Percentiles rank a stretch among this genome's conserved stretches.
Evolutionary conservation across 164 flowering plant species (phyloP).

Genomic region (Taxillus chinensis): DNA sequence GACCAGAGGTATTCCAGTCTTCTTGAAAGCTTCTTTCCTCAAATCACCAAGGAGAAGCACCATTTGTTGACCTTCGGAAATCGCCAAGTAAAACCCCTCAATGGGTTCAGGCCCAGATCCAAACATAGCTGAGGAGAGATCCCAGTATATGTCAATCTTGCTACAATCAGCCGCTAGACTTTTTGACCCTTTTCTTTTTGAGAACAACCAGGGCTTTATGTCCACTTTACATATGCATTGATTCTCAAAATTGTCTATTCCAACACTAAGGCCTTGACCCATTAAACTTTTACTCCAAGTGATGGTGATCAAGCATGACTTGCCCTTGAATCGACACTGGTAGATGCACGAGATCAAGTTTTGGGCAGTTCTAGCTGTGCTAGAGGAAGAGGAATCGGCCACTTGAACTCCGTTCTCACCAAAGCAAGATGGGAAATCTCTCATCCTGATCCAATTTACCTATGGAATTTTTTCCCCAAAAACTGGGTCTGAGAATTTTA

Average conservation of each 20-base stretch:
- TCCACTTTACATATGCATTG: conserved; percentile 54
- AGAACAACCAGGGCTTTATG: conserved; percentile 57
- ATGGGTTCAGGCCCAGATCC: conserved; percentile 74
- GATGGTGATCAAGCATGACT: conserved; percentile 35
- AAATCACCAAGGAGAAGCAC: conserved; percentile 65
- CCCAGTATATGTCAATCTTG: conserved; percentile 60
- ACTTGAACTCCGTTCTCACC: conserved; percentile 77
- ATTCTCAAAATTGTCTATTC: conserved; percentile 40
- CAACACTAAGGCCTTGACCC: conserved; percentile 55
- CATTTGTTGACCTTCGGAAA: conserved; percentile 47
- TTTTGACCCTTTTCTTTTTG: conserved; percentile 68
- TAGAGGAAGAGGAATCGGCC: conserved; percentile 66
- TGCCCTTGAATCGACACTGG: conserved; percentile 28
- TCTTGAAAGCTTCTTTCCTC: conserved; percentile 67
- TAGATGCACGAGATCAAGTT: conserved; percentile 52
- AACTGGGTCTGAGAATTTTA: conserved; percentile 6
- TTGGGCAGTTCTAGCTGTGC: conserved; percentile 32
- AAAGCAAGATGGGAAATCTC: conserved; percentile 78
- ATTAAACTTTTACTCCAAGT: conserved; percentile 53
- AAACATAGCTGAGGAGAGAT: conserved; percentile 60
- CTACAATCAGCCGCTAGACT: conserved; percentile 42
- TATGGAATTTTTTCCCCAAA: background rate
- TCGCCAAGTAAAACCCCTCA: conserved; percentile 52
- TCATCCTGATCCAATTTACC: conserved; percentile 28
- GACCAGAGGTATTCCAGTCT: conserved; percentile 30